A percentile compares a stretch with the other conserved stretches of the same genome.
Evolutionary conservation across 2,329 filamentous ascomycete genomes (phyloP).

Genomic region (Epichloe sylvatica): DNA sequence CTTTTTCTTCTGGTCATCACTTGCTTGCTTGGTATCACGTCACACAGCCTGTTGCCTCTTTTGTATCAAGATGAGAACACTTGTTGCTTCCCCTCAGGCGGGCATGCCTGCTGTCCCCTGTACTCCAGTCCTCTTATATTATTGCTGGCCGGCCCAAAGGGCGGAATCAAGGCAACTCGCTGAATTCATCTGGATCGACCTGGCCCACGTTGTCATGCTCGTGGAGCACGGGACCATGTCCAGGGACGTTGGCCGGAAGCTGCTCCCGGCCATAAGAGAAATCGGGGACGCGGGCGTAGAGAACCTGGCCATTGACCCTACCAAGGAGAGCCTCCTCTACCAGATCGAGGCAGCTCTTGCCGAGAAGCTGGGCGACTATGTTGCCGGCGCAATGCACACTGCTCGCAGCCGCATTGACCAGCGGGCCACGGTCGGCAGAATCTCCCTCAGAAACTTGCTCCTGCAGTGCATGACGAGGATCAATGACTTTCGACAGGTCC

Average conservation of each 20-base stretch:
- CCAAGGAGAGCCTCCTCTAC: neutral
- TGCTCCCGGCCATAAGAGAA: neutral
- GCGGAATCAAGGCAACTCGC: conserved; percentile 6
- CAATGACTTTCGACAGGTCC: conserved; percentile 1
- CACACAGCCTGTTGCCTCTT: neutral
- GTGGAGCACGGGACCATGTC: conserved; percentile 4
- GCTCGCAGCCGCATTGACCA: conserved; percentile 8
- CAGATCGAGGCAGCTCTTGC: neutral
- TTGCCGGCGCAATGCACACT: conserved; percentile 8
- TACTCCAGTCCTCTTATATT: neutral
- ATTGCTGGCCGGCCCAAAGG: conserved; percentile 7
- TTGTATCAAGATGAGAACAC: neutral
- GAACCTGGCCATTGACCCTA: neutral
- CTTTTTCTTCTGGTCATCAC: neutral
- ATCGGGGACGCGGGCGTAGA: neutral
- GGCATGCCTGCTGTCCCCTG: neutral
- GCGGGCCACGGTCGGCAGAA: conserved; percentile 7
- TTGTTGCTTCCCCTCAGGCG: neutral
- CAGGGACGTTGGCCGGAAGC: neutral
- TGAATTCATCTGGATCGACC: conserved; percentile 8
- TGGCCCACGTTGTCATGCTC: conserved; percentile 8
- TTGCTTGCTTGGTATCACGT: neutral
- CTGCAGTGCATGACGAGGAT: conserved; percentile 3
- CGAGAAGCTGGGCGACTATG: conserved; percentile 4
- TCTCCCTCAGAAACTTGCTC: conserved; percentile 4